Percentiles rank a stretch among this genome's conserved stretches.
Evolutionary conservation across 2,329 filamentous ascomycete species (phyloP).

Genomic region (Pseudogymnoascus pannorum): DNA sequence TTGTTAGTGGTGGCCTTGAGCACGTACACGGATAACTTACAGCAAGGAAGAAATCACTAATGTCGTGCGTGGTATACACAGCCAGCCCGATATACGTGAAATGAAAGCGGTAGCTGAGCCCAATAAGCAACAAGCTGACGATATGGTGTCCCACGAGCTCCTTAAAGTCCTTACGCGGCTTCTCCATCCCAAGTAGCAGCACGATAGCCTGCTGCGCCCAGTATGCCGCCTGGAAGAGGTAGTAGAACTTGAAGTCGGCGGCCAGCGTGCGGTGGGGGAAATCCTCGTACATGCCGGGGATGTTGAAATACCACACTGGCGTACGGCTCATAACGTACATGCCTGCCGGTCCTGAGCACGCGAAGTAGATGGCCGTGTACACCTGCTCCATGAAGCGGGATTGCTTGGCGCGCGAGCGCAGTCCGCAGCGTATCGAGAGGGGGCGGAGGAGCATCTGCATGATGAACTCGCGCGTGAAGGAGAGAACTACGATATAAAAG

Average conservation of each 20-base stretch:
- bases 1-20: constrained; percentile 8
- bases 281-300: constrained; percentile 76
- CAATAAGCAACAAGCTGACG: constrained; percentile 78
- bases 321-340: constrained; percentile 86
- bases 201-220: constrained; percentile 95
- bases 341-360: constrained; percentile 71
- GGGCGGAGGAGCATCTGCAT: constrained; percentile 86
- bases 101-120: constrained; percentile 85
- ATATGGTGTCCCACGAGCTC: constrained; percentile 89
- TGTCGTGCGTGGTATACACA: constrained; percentile 91
- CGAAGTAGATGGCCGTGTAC: constrained; percentile 91
- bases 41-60: constrained; percentile 91
- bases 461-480: constrained; percentile 90
- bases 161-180: constrained; percentile 90
- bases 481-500: constrained; percentile 85
- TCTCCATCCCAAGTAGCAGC: constrained; percentile 77
- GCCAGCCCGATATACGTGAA: constrained; percentile 92
- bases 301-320: constrained; percentile 96
- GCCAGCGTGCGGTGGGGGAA: constrained; percentile 81
- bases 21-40: constrained; percentile 43
- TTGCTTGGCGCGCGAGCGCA: constrained; percentile 69
- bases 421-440: constrained; percentile 58
- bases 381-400: constrained; percentile 92
- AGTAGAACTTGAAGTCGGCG: constrained; percentile 86
- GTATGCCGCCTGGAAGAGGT: constrained; percentile 88